Evolutionary conservation across 2,329 filamentous ascomycete genomes (phyloP).

Genomic region (Nemania serpens): DNA sequence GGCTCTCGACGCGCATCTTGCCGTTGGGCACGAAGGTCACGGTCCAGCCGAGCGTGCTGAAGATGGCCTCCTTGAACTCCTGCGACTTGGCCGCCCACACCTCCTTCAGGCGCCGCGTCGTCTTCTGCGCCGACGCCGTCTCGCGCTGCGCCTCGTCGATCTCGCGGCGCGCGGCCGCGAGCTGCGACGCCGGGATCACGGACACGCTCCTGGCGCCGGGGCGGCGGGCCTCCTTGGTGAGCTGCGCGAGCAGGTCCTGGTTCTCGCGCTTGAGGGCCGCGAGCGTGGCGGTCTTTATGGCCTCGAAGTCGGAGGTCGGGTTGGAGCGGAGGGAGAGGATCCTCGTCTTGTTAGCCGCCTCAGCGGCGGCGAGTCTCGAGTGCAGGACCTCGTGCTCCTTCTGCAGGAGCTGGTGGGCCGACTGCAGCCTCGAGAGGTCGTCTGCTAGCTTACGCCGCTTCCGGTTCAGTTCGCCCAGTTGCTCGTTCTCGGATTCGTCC

Average conservation of each 20-base stretch:
- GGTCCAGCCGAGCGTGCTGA: constrained; percentile 89
- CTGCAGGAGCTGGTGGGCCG: constrained; percentile 72
- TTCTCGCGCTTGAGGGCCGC: constrained; percentile 82
- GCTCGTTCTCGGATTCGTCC: constrained; percentile 66
- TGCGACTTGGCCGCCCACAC: constrained; percentile 90
- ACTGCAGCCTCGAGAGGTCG: constrained; percentile 62
- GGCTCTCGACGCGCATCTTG: constrained; percentile 86
- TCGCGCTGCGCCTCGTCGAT: constrained; percentile 73
- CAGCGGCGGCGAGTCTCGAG: constrained; percentile 71
- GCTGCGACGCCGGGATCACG: constrained; percentile 75
- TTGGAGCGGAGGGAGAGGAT: constrained; percentile 89
- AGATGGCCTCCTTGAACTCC: constrained; percentile 95
- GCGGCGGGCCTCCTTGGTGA: constrained; percentile 56
- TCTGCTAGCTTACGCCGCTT: constrained; percentile 72
- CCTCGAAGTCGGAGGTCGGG: constrained; percentile 83
- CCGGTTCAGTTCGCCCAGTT: constrained; percentile 80
- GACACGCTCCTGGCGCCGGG: constrained; percentile 53
- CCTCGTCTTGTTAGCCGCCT: constrained; percentile 74
- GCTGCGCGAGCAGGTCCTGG: constrained; percentile 74
- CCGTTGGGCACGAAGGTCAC: constrained; percentile 97
- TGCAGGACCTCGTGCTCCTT: constrained; percentile 71
- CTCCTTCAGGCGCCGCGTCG: constrained; percentile 82
- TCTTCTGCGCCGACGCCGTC: constrained; percentile 77
- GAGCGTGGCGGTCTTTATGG: constrained; percentile 81
- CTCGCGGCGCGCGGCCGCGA: constrained; percentile 76